A percentile compares a stretch with the other conserved stretches of the same genome.
Evolutionary conservation across 352 stramenopile species (phyloP).

Genomic region (Chrysophaeum taylorii): DNA sequence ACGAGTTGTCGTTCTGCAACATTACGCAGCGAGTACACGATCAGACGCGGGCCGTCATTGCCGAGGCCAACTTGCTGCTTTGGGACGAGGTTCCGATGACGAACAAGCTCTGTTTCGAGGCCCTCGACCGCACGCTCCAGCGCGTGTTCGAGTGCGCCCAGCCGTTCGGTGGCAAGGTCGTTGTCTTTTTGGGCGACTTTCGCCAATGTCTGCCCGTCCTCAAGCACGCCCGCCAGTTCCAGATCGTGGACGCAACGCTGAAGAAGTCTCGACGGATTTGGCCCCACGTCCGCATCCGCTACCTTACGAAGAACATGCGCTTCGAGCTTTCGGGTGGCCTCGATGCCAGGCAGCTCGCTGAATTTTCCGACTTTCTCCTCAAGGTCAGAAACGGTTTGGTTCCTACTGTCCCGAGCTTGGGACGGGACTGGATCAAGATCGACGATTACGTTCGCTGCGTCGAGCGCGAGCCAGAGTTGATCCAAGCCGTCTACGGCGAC

Average conservation of each 20-base stretch:
- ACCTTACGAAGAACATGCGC: constrained; percentile 21
- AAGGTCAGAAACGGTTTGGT: background rate
- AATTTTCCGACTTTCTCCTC: background rate
- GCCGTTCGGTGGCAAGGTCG: constrained; percentile 29
- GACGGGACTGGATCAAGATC: no score
- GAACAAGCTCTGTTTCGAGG: constrained; percentile 24
- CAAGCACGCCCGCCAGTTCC: background rate
- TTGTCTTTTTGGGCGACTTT: constrained; percentile 30
- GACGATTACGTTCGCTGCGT: no score
- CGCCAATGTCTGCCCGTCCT: constrained; percentile 30
- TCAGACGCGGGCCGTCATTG: constrained; percentile 1
- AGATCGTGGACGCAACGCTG: constrained; percentile 23
- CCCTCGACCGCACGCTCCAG: constrained; percentile 25
- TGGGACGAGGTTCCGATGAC: constrained; percentile 28
- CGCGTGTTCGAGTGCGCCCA: constrained; percentile 17
- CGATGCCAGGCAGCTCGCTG: background rate
- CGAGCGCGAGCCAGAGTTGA: no score
- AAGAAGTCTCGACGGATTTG: constrained; percentile 19
- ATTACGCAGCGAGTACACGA: background rate
- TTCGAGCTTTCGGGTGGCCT: constrained; percentile 9
- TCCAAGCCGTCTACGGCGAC: no score
- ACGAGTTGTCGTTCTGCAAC: background rate
- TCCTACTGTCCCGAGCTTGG: no score
- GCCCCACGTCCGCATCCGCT: background rate
- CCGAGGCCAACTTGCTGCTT: constrained; percentile 18